phyloP scores from a whole-genome alignment of 2,329 filamentous ascomycete genomes.

The Monosporascus sp. region DNA sequence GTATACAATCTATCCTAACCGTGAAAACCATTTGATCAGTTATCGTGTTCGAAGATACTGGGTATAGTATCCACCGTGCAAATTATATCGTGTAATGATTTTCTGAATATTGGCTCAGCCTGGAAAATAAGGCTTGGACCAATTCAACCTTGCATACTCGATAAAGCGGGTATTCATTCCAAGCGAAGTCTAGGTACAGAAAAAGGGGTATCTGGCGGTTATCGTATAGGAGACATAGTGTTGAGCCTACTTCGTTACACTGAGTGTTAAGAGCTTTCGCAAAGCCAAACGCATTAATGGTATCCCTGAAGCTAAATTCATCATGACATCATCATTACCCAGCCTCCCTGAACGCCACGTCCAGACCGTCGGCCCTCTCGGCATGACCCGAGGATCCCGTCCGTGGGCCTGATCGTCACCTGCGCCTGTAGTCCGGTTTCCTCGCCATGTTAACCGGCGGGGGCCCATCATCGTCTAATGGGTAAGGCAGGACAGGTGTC shows the following conservation, averaged over 20 bases:
- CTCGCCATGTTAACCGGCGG: conserved; percentile 85
- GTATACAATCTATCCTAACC: no score
- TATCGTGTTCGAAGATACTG: no score
- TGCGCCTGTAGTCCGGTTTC: conserved; percentile 68
- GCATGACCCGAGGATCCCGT: background rate
- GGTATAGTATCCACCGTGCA: no score
- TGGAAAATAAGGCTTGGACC: no score
- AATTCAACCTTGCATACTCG: no score
- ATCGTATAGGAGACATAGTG: background rate
- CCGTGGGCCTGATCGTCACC: conserved; percentile 25
- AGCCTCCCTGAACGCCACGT: background rate
- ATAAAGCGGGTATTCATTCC: background rate
- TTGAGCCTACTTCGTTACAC: no score
- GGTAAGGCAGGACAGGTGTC: conserved; percentile 62
- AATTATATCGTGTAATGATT: no score
- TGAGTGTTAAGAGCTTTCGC: no score
- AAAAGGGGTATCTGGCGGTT: background rate
- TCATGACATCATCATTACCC: background rate
- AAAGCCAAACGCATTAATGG: conserved; percentile 3
- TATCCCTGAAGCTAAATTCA: conserved; percentile 2
- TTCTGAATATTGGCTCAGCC: no score
- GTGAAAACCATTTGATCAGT: no score
- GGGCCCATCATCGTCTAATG: conserved; percentile 68
- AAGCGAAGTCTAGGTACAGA: background rate
- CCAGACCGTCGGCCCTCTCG: background rate